Evolutionary conservation across 2,329 filamentous ascomycete genomes (phyloP), one percentile per base, ranked within the genome.

Genomic region (Fusarium metavorans): DNA sequence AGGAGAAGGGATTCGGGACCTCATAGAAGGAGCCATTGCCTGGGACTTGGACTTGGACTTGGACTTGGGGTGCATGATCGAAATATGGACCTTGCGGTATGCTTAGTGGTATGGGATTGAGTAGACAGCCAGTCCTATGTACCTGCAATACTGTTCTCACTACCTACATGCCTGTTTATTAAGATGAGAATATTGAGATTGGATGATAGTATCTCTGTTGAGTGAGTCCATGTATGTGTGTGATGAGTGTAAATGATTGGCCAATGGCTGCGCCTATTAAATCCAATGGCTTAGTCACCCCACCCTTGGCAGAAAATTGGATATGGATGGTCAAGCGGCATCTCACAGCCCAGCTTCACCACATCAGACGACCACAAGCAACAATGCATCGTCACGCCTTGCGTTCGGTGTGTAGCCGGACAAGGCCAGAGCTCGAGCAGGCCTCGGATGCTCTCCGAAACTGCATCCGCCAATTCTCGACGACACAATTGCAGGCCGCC

Each of bases 301-400:
- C 45, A 20, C 63, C 18, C 32, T 56, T 18, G 14, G 37, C 66
- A 69, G 77, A 79, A 79, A 79, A 76, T 78, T 79, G 72, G 70
- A 70, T 52, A 16, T 79, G 74, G 70, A 67, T 52, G 18, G 60
- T 23, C 64, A 64, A 66, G 34, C 64, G 54, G 56, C n/a, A 37
- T 58, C 65, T 45, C 41, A 45, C 41, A 60, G 64, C 66, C 66
- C 54, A 71, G 63, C 60, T 64, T 70, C 70, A 64, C 65, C 72
- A 72, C 68, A 67, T 73, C 66, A 68, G 64, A 71, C 71, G 54
- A 65, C 67, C 73, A 64, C 68, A 64, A 70, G 66, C 76, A 74
- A 81, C 70, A 70, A 85, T 85, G 83, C 81, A 83, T 66, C 79
- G 80, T 45, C 82, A 83, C 75, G 79, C 80, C 45, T 79, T 85